phyloP scores from a whole-genome alignment of 495 filamentous ascomycete species.

The Aspergillus conjunctus region DNA sequence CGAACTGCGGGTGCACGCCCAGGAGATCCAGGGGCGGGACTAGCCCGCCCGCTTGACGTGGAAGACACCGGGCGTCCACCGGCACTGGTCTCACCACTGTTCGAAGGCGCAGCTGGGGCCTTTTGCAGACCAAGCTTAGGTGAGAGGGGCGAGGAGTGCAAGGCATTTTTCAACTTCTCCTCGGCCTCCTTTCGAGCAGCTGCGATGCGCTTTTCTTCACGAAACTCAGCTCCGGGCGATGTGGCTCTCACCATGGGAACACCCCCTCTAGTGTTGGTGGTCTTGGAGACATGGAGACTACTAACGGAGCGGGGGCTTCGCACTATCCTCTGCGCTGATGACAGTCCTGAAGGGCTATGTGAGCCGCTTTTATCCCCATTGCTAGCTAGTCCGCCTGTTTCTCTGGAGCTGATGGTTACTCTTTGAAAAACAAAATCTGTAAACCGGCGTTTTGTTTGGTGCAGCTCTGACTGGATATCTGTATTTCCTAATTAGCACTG shows the following conservation, averaged over 20 bases:
- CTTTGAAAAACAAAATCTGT: conserved; percentile 52
- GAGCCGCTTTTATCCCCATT: conserved; percentile 21
- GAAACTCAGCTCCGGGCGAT: conserved; percentile 49
- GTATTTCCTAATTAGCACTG: conserved; percentile 15
- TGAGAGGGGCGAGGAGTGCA: conserved; percentile 27
- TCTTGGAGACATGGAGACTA: conserved; percentile 34
- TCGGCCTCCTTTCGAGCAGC: conserved; percentile 35
- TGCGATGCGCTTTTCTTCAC: conserved; percentile 40
- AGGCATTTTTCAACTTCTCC: conserved; percentile 33
- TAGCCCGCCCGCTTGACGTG: conserved; percentile 19
- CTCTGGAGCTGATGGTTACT: conserved; percentile 30
- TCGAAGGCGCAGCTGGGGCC: not conserved
- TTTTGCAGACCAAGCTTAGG: conserved; percentile 2
- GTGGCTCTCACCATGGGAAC: conserved; percentile 47
- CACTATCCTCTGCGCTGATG: conserved; percentile 31
- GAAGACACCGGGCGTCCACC: not conserved
- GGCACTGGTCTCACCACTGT: not conserved
- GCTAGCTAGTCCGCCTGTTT: conserved; percentile 9
- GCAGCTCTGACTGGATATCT: conserved; percentile 51
- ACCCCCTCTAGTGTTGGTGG: conserved; percentile 21
- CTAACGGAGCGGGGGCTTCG: conserved; percentile 48
- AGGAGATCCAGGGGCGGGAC: conserved; percentile 23
- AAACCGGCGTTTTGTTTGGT: conserved; percentile 53
- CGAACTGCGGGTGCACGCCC: conserved; percentile 33
- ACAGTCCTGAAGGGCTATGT: conserved; percentile 21